Evolutionary conservation across 371 early-diverging fungal species (phyloP).

Genomic region (Sporodiniella umbellata): DNA sequence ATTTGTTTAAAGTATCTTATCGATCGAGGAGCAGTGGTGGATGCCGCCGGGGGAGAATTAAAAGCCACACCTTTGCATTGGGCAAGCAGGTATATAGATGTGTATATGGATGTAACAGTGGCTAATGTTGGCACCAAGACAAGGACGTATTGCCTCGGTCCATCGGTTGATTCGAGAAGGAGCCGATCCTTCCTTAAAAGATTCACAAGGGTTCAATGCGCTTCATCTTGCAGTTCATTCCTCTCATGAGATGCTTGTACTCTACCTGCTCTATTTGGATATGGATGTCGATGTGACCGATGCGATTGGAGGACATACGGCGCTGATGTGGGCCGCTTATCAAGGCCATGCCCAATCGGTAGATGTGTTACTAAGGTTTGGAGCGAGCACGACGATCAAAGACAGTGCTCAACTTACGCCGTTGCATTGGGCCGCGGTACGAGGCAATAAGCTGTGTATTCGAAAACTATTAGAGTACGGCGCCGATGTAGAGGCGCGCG

Average conservation of each 20-base stretch:
- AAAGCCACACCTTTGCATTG: slow-evolving; percentile 88
- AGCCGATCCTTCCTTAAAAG: slow-evolving; percentile 70
- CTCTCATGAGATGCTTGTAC: slow-evolving; percentile 69
- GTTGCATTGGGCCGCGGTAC: slow-evolving; percentile 75
- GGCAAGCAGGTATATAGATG: slow-evolving; percentile 62
- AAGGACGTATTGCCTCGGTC: slow-evolving; percentile 73
- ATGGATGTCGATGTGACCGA: slow-evolving; percentile 77
- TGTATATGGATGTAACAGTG: too few relatives aligned
- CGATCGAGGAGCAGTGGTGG: slow-evolving; percentile 76
- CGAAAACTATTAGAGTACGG: slow-evolving; percentile 51
- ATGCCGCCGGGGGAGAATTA: slow-evolving; percentile 75
- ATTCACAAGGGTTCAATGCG: slow-evolving; percentile 87
- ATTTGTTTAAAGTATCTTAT: slow-evolving; percentile 74
- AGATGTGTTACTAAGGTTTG: slow-evolving; percentile 64
- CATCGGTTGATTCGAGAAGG: slow-evolving; percentile 73
- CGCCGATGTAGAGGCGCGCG: slow-evolving; percentile 46
- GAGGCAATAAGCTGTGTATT: slow-evolving; percentile 42
- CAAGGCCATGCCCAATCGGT: slow-evolving; percentile 74
- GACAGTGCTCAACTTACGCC: slow-evolving; percentile 81
- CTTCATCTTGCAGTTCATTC: slow-evolving; percentile 93
- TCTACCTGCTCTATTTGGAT: slow-evolving; percentile 66
- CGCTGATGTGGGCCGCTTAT: slow-evolving; percentile 95
- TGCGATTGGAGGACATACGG: slow-evolving; percentile 72
- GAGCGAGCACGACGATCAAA: slow-evolving; percentile 62
- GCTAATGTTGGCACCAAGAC: too few relatives aligned